Conservation (phyloP, 2,329 filamentous ascomycete species). For the Alternaria infectoria region DNA sequence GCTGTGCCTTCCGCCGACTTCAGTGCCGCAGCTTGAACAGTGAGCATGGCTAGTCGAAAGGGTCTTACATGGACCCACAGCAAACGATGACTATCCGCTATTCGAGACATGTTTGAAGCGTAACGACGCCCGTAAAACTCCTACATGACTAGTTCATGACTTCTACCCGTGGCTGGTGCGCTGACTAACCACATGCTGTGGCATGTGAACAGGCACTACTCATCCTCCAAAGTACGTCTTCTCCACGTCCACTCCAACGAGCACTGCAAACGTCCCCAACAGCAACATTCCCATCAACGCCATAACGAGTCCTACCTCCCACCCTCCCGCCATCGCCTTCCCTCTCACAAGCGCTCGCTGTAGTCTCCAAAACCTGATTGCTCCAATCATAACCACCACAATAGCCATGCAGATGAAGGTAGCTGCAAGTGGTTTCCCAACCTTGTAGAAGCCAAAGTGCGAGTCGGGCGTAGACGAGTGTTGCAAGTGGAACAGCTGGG, state of each 20-base stretch:
- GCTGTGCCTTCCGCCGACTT: background rate
- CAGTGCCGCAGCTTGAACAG: background rate
- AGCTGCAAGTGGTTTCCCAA: conserved; percentile 66
- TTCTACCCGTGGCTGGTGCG: background rate
- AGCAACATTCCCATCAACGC: conserved; percentile 48
- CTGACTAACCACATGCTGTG: background rate
- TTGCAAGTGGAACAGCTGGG: conserved; percentile 71
- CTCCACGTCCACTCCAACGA: conserved; percentile 25
- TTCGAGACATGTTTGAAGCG: background rate
- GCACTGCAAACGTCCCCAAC: conserved; percentile 22
- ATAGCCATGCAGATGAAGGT: conserved; percentile 58
- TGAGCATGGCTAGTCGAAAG: background rate
- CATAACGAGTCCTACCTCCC: conserved; percentile 62
- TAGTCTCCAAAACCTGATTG: conserved; percentile 65
- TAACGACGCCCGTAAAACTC: background rate
- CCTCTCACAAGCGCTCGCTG: conserved; percentile 65
- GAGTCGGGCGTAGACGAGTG: conserved; percentile 52
- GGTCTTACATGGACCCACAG: background rate
- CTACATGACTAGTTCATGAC: background rate
- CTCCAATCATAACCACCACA: conserved; percentile 60
- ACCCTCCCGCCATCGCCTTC: conserved; percentile 64
- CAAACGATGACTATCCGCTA: background rate
- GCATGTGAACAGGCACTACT: background rate
- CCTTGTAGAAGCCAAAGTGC: conserved; percentile 64
- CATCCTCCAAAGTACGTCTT: conserved; percentile 13